Evolutionary conservation across 2,329 filamentous ascomycete species (phyloP).

Genomic region (Xylariaceae sp.): DNA sequence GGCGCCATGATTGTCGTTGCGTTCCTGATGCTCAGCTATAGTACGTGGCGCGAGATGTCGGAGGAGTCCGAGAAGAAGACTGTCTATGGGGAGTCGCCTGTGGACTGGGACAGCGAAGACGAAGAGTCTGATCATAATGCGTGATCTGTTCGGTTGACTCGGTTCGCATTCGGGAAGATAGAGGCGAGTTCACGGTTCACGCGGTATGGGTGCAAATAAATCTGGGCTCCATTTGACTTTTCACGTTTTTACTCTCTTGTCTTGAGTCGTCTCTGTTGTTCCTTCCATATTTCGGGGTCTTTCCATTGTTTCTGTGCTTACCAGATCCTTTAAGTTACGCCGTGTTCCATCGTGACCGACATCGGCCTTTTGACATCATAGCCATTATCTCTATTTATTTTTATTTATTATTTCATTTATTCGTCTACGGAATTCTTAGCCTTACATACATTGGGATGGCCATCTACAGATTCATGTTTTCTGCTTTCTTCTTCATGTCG

Average conservation of each 20-base stretch:
- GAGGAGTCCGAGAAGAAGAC: constrained; percentile 39
- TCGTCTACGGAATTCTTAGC: background rate
- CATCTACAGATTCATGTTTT: no score
- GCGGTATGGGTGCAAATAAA: background rate
- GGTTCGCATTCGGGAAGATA: background rate
- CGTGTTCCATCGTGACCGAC: background rate
- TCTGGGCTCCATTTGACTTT: no score
- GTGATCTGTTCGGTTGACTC: background rate
- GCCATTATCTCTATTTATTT: background rate
- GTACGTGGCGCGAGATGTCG: constrained; percentile 88
- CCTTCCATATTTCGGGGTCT: no score
- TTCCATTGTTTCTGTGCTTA: background rate
- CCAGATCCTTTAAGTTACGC: background rate
- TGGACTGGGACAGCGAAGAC: constrained; percentile 16
- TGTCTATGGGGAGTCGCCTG: constrained; percentile 6
- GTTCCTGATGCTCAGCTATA: constrained; percentile 82
- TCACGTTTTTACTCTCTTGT: background rate
- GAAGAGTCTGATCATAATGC: constrained; percentile 1
- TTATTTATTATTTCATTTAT: background rate
- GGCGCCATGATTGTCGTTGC: constrained; percentile 82
- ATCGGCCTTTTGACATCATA: background rate
- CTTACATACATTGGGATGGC: no score
- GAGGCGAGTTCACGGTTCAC: background rate
- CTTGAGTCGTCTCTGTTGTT: background rate
- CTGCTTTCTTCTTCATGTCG: no score